phyloP scores from a whole-genome alignment of 306 rosid genomes.

The Glycyrrhiza uralensis region DNA sequence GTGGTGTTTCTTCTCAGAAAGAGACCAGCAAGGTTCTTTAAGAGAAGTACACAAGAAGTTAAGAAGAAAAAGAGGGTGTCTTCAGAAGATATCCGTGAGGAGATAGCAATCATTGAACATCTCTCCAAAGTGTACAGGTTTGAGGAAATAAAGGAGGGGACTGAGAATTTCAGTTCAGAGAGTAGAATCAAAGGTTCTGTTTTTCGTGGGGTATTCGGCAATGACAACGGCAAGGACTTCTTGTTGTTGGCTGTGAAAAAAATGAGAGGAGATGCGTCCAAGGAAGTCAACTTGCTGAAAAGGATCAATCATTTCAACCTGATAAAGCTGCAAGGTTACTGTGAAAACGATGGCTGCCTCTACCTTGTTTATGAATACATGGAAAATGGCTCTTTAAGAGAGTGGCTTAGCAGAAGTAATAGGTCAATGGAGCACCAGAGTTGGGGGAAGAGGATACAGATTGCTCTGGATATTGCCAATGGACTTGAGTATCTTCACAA shows the following conservation, averaged over 20 bases:
- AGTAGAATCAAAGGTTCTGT: slow-evolving; percentile 51
- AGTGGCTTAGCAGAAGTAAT: slow-evolving; percentile 53
- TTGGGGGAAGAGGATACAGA: slow-evolving; percentile 59
- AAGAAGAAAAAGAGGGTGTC: neutral
- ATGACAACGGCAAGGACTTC: neutral
- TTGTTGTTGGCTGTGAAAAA: slow-evolving; percentile 51
- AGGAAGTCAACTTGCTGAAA: slow-evolving; percentile 57
- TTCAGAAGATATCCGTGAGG: slow-evolving; percentile 36
- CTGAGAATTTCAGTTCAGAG: slow-evolving; percentile 48
- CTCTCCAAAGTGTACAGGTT: slow-evolving; percentile 36
- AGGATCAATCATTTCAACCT: slow-evolving; percentile 67
- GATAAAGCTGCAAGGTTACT: slow-evolving; percentile 63
- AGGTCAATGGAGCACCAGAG: slow-evolving; percentile 30
- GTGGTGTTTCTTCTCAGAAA: slow-evolving; percentile 23
- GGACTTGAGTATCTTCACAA: slow-evolving; percentile 84
- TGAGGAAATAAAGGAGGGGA: slow-evolving; percentile 47
- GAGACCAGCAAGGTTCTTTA: slow-evolving; percentile 8
- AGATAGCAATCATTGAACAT: slow-evolving; percentile 50
- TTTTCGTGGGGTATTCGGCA: slow-evolving; percentile 37
- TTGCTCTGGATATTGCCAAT: slow-evolving; percentile 73
- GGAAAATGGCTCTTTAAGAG: slow-evolving; percentile 66
- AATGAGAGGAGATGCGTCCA: slow-evolving; percentile 39
- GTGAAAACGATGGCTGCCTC: slow-evolving; percentile 31
- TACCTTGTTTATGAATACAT: slow-evolving; percentile 64
- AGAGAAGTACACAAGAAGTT: neutral